Evolutionary conservation across 257 asterid genomes (phyloP), one percentile per base, ranked within the genome.

Genomic region (Fraxinus anomala): DNA sequence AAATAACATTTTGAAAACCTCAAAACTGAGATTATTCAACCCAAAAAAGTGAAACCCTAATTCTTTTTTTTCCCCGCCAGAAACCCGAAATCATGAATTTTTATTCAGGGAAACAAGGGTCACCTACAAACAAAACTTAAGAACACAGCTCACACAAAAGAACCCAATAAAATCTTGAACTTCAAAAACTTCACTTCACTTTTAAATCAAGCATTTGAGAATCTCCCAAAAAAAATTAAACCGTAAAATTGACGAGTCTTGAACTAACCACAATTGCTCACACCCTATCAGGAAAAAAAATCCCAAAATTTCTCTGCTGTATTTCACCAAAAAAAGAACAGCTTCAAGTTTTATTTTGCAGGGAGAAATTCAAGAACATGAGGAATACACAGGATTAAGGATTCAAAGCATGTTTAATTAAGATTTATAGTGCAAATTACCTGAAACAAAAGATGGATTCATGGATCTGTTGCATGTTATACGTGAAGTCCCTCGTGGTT

Each of bases 401-500:
- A 19, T 33, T 1, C 54, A 49, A 36, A 36, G 40, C 40, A 36
- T 36, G 40, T 36, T 36, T 37, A 11, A 37, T 37, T 37, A 37
- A 80, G 31, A 76, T 23, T 13, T 12, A 16, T 5, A 74, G 72
- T 21, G 67, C 36, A 1, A 75, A 56, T 31, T 77, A 85, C 78
- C 82, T 77, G 73, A 26, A 24, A 67, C 3, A 10, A 44, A 68
- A 66, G 81, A 67, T 6, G 76, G 74, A 30, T 80, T 49, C 79
- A 39, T 82, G 86, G 73, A 82, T 78, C 76, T 47, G 47, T 56
- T 34, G 79, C 77, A 74, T 63, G 71, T 47, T 19, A 31, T 70
- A 56, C 67, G 26, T 37, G 75, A 66, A 59, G 79, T 36, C 10
- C 75, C 80, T 76, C 85, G 82, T 73, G 76, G 77, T 78, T 83